phyloP scores from a whole-genome alignment of 768 basidiomycete species.

The Pleurotus sapidus region DNA sequence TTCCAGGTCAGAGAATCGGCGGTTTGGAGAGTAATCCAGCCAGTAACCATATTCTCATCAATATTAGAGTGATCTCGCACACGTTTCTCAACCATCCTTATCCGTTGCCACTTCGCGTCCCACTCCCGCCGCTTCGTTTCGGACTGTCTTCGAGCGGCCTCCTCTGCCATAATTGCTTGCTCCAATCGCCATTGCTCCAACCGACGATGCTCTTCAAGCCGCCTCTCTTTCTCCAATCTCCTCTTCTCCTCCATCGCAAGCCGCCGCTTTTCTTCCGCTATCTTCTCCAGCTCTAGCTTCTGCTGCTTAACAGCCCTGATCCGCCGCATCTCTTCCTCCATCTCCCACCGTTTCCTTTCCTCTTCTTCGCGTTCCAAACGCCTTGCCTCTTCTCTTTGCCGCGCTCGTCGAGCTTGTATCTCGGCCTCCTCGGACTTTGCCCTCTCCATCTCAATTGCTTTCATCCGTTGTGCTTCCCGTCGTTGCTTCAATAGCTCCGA shows the following conservation, averaged over 20 bases:
- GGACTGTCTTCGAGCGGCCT: slow-evolving; percentile 40
- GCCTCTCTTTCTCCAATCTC: slow-evolving; percentile 41
- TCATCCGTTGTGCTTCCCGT: slow-evolving; percentile 17
- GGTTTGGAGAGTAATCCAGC: slow-evolving; percentile 64
- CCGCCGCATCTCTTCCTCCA: slow-evolving; percentile 38
- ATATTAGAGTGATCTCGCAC: slow-evolving; percentile 33
- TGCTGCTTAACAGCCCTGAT: slow-evolving; percentile 33
- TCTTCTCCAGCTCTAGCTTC: slow-evolving; percentile 36
- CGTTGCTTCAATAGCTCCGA: slow-evolving; percentile 23
- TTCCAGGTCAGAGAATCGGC: slow-evolving; percentile 56
- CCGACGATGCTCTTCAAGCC: slow-evolving; percentile 47
- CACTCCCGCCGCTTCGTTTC: slow-evolving; percentile 38
- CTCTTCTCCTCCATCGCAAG: slow-evolving; percentile 47
- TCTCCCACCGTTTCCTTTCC: slow-evolving; percentile 30
- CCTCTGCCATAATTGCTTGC: slow-evolving; percentile 41
- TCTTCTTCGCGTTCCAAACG: slow-evolving; percentile 44
- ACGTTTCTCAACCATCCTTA: slow-evolving; percentile 43
- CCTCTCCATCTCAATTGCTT: slow-evolving; percentile 42
- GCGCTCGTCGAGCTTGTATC: slow-evolving; percentile 35
- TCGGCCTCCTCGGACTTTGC: slow-evolving; percentile 42
- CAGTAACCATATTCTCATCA: slow-evolving; percentile 33
- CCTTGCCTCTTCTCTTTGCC: slow-evolving; percentile 38
- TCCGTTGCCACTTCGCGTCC: slow-evolving; percentile 41
- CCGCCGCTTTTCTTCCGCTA: slow-evolving; percentile 43
- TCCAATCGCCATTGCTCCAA: slow-evolving; percentile 52